Evolutionary conservation across 352 stramenopile genomes (phyloP).

Genomic region (Pythium phragmiticola): DNA sequence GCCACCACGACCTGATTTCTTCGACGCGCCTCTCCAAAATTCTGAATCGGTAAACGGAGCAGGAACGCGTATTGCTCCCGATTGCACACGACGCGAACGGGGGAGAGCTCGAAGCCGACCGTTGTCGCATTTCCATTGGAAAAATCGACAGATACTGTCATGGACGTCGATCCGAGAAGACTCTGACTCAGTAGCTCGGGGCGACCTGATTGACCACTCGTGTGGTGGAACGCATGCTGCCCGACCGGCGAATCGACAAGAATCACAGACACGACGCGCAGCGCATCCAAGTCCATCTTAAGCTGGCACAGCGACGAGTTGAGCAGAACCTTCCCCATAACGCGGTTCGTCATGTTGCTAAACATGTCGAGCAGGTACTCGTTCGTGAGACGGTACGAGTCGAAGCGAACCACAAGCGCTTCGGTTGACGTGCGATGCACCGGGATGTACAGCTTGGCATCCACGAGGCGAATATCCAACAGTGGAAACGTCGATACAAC

Average conservation of each 20-base stretch:
- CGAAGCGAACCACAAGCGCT: constrained; percentile 67
- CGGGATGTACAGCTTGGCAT: constrained; percentile 75
- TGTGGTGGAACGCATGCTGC: constrained; percentile 18
- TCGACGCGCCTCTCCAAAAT: constrained; percentile 64
- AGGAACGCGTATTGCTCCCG: constrained; percentile 84
- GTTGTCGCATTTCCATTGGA: constrained; percentile 56
- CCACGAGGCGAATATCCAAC: constrained; percentile 62
- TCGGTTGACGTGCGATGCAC: constrained; percentile 78
- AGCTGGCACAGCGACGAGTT: constrained; percentile 80
- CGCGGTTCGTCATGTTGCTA: constrained; percentile 64
- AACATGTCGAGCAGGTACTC: constrained; percentile 63
- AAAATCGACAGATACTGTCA: constrained; percentile 57
- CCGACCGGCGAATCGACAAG: constrained; percentile 47
- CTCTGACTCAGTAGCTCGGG: constrained; percentile 44
- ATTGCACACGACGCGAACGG: constrained; percentile 78
- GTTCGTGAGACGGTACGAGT: constrained; percentile 65
- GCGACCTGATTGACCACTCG: constrained; percentile 32
- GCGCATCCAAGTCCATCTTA: constrained; percentile 55
- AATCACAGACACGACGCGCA: constrained; percentile 79
- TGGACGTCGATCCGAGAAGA: constrained; percentile 67
- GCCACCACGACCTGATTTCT: not conserved
- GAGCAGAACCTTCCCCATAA: constrained; percentile 81
- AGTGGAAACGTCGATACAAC: constrained; percentile 84
- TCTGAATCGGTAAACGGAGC: constrained; percentile 69
- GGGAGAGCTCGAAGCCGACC: constrained; percentile 49